Conservation (phyloP, 163 green algal species). For the Smithsoniella earleae region DNA sequence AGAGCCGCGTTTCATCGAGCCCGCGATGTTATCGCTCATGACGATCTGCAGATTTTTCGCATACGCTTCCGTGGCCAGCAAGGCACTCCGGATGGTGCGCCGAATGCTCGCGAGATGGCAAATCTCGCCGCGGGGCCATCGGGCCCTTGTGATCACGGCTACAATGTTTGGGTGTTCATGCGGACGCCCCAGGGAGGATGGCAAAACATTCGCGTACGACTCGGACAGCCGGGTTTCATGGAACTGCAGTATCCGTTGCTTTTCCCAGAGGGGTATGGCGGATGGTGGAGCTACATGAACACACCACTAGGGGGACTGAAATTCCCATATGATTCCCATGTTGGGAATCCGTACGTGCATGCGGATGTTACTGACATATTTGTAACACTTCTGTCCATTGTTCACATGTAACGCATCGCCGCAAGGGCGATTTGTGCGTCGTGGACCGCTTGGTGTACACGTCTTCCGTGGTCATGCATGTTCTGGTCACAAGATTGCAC, state of each 20-base stretch:
- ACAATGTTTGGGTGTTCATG: background rate
- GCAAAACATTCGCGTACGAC: background rate
- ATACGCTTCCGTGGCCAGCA: background rate
- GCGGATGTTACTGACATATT: too few relatives aligned
- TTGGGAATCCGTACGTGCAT: too few relatives aligned
- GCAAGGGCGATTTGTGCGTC: too few relatives aligned
- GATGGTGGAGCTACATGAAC: background rate
- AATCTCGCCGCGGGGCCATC: background rate
- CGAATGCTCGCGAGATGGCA: background rate
- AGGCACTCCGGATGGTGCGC: background rate
- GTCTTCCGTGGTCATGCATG: too few relatives aligned
- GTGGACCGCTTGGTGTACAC: too few relatives aligned
- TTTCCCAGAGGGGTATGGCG: background rate
- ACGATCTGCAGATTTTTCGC: too few relatives aligned
- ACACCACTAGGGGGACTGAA: too few relatives aligned
- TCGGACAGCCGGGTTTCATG: background rate
- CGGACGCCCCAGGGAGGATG: background rate
- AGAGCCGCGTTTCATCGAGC: background rate
- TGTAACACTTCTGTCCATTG: too few relatives aligned
- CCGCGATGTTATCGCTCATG: background rate
- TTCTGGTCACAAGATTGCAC: too few relatives aligned
- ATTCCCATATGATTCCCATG: too few relatives aligned
- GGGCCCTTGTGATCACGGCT: background rate
- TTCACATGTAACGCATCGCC: too few relatives aligned
- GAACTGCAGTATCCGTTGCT: background rate